Evolutionary conservation across 2,329 filamentous ascomycete species (phyloP), one percentile per base, ranked within the genome.

Genomic region (Phaeosphaeriaceae sp.): DNA sequence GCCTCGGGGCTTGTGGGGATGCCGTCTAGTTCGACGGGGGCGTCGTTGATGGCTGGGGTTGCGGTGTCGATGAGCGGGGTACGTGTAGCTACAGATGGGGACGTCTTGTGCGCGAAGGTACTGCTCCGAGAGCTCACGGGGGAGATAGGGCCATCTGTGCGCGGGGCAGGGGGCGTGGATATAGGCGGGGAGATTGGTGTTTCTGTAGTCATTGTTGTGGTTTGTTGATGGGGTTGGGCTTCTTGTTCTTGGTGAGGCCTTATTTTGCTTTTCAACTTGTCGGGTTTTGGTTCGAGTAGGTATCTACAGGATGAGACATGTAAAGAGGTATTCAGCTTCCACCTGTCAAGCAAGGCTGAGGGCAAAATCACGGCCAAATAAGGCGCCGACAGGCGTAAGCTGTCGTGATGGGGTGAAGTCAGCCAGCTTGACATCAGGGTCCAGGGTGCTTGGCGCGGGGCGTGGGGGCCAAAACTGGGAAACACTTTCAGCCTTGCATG

Each of bases 1-100:
- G 68, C 65, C 33, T 65, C 64, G 2, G 59, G 49, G 26, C 50
- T 64, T 9, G 61, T 54, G 1, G 64, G 54, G 3, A 56, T 48
- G 26, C 71, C 70, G 43, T 79, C 77, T 4, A 80, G 56, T 58
- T 80, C 77, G 4, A 78, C 70, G 0, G 77, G 76, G 36, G 67
- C 64, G 9, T 62, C 56, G 53, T 80, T 79, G 56, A 79, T 74
- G 4, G 76, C 64, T 0, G 72, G 73, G 2, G 71, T 68, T 4
- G 61, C 63, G 1, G 72, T 69, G 4, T 73, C 69, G 52, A 79
- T 72, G 32, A 70, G 64, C 0, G 71, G 66, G 6, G 66, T 66
- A 17, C 60, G 54, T 6, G 70, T 53, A 15, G 60, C 33, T 9
- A 60, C 62, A 6, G 63, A 50, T 2, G 56, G 42, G 3, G 56